phyloP scores from a whole-genome alignment of 331 rosid genomes.

The Malus hybrid region DNA sequence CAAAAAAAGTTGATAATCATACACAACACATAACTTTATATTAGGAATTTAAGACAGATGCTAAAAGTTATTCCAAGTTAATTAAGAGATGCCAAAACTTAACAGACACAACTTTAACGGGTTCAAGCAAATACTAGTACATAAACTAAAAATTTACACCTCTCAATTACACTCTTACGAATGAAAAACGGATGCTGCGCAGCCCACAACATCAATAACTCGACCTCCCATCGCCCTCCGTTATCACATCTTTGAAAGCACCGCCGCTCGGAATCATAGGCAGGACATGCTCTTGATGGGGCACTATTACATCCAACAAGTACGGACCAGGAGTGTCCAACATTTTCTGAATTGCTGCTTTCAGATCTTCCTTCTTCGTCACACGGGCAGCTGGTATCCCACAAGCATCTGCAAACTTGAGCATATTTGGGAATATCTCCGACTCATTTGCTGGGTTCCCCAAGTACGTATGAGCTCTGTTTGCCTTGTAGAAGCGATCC shows the following conservation, averaged over 20 bases:
- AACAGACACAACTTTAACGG: neutral
- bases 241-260: constrained; percentile 70
- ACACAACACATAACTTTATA: too few relatives aligned
- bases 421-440: constrained; percentile 66
- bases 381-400: constrained; percentile 63
- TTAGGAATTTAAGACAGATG: neutral
- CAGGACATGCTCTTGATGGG: constrained; percentile 89
- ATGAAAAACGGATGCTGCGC: neutral
- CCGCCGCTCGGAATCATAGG: constrained; percentile 93
- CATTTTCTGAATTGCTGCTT: constrained; percentile 69
- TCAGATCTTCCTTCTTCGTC: constrained; percentile 44
- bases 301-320: constrained; percentile 74
- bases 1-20: too few relatives aligned
- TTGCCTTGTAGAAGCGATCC: constrained; percentile 76
- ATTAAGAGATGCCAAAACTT: neutral
- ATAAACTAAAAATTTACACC: neutral
- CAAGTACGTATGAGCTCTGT: constrained; percentile 64
- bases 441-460: constrained; percentile 57
- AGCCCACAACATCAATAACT: constrained; percentile 21
- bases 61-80: too few relatives aligned
- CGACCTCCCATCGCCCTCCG: constrained; percentile 69
- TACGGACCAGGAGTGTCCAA: constrained; percentile 72
- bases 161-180: constrained; percentile 3
- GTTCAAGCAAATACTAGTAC: neutral
- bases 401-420: constrained; percentile 74